Percentiles rank a stretch among this genome's conserved stretches.
Conservation (phyloP, 1,284 basidiomycete species). For the Ceratobasidium sp. region DNA sequence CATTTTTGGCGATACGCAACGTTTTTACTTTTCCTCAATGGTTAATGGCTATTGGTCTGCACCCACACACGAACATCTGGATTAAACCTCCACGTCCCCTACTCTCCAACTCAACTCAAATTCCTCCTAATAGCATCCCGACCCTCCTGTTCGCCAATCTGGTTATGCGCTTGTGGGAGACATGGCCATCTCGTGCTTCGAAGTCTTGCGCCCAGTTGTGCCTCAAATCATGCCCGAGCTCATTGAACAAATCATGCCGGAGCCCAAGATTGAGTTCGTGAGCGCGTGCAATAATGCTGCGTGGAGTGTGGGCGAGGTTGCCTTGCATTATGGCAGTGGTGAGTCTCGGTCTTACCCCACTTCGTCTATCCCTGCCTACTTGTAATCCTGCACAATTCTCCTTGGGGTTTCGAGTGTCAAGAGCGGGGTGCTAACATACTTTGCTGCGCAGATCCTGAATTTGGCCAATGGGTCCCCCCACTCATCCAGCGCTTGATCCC, state of each 20-base stretch:
- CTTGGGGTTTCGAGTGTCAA: not conserved
- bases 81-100: no score
- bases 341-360: no score
- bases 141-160: slow-evolving; percentile 94
- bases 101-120: no score
- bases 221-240: slow-evolving; percentile 90
- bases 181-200: slow-evolving; percentile 95
- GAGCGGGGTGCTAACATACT: slow-evolving; percentile 14
- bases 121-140: slow-evolving; percentile 72
- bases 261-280: slow-evolving; percentile 90
- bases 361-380: no score
- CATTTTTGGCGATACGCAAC: not conserved
- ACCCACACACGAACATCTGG: no score
- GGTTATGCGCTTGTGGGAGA: slow-evolving; percentile 98
- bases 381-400: no score
- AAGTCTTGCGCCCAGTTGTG: slow-evolving; percentile 84
- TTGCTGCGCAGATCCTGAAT: slow-evolving; percentile 76
- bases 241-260: slow-evolving; percentile 88
- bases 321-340: slow-evolving; percentile 85
- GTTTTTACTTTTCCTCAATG: no score
- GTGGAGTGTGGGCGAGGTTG: slow-evolving; percentile 98
- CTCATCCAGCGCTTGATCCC: slow-evolving; percentile 91
- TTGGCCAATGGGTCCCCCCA: slow-evolving; percentile 88
- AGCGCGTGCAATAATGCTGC: slow-evolving; percentile 99
- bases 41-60: no score